Conservation (phyloP, 495 filamentous ascomycete species). For the Pyrenopolyporus hunteri region DNA sequence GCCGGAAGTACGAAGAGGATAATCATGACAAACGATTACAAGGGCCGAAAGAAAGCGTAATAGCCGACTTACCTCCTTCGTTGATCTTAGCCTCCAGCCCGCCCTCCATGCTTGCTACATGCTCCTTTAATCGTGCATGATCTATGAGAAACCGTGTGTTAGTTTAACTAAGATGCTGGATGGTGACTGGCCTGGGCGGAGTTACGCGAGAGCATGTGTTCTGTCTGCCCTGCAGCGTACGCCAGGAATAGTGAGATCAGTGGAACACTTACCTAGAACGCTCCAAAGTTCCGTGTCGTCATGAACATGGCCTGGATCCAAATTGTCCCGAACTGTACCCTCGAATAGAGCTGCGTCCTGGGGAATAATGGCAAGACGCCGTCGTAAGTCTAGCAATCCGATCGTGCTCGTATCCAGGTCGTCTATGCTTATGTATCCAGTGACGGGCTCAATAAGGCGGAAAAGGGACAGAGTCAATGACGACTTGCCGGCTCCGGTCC, state of each 20-base stretch:
- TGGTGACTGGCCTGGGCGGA: constrained; percentile 16
- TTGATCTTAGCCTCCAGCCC: constrained; percentile 88
- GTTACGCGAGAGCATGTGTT: constrained; percentile 29
- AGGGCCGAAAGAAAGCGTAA: constrained; percentile 51
- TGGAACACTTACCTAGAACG: constrained; percentile 75
- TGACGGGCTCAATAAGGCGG: constrained; percentile 87
- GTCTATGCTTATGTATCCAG: constrained; percentile 88
- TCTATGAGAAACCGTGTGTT: constrained; percentile 60
- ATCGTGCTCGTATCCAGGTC: constrained; percentile 86
- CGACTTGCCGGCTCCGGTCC: constrained; percentile 96
- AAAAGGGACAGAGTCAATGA: constrained; percentile 93
- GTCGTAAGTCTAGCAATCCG: constrained; percentile 85
- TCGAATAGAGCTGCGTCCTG: constrained; percentile 98
- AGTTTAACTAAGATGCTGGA: constrained; percentile 25
- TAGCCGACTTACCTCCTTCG: constrained; percentile 80
- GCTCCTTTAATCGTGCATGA: constrained; percentile 90
- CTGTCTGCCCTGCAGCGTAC: constrained; percentile 21
- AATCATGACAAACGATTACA: constrained; percentile 12
- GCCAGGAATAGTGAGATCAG: constrained; percentile 35
- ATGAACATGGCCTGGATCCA: constrained; percentile 93
- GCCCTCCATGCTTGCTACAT: constrained; percentile 86
- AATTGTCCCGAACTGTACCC: constrained; percentile 92
- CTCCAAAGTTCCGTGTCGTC: constrained; percentile 98
- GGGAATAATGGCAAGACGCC: constrained; percentile 95
- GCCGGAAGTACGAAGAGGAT: constrained; percentile 20